A percentile compares a stretch with the other conserved stretches of the same genome.
These are phyloP conservation scores for Pisolithus sp. DNA, from an alignment of 768 basidiomycete species.

Conservation along the genomic window DNA sequence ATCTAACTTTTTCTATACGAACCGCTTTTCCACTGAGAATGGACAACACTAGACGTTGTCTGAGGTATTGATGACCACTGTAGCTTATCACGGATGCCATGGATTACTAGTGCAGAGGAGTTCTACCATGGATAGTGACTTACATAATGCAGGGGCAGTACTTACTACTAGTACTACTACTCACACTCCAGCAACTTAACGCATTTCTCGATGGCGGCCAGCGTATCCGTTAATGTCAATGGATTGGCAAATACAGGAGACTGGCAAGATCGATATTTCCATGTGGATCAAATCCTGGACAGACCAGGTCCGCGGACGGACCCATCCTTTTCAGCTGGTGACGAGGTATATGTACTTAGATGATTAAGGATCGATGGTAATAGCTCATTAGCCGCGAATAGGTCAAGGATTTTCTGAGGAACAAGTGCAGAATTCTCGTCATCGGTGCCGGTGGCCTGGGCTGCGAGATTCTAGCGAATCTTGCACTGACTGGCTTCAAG, in stretches of 20 bases:
- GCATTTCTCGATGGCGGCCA: slow-evolving; percentile 16
- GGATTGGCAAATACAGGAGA: slow-evolving; percentile 34
- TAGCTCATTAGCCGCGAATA: slow-evolving; percentile 23
- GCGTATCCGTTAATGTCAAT: slow-evolving; percentile 23
- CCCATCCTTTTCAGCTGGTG: slow-evolving; percentile 73
- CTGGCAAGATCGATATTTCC: slow-evolving; percentile 63
- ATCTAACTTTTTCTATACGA: slow-evolving; percentile 79
- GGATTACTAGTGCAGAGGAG: slow-evolving; percentile 17
- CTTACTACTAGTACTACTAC: not conserved
- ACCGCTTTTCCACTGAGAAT: slow-evolving; percentile 83
- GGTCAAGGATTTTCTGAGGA: slow-evolving; percentile 85
- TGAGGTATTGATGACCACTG: slow-evolving; percentile 76
- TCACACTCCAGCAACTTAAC: slow-evolving; percentile 8
- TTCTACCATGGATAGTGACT: slow-evolving; percentile 1
- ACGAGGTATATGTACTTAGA: slow-evolving; percentile 47
- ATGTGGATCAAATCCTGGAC: slow-evolving; percentile 84
- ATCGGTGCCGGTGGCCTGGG: slow-evolving; percentile 98
- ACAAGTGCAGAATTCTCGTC: slow-evolving; percentile 86
- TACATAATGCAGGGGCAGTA: slow-evolving; percentile 18
- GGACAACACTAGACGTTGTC: slow-evolving; percentile 82
- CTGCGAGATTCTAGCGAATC: slow-evolving; percentile 94
- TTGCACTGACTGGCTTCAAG: slow-evolving; percentile 94
- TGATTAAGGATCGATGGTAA: not conserved
- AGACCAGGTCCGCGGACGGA: slow-evolving; percentile 87
- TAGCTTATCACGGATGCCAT: slow-evolving; percentile 41